Percentiles rank a stretch among this genome's conserved stretches.
Conservation (phyloP, 2,329 filamentous ascomycete genomes). For the Cladosporium sp. region DNA sequence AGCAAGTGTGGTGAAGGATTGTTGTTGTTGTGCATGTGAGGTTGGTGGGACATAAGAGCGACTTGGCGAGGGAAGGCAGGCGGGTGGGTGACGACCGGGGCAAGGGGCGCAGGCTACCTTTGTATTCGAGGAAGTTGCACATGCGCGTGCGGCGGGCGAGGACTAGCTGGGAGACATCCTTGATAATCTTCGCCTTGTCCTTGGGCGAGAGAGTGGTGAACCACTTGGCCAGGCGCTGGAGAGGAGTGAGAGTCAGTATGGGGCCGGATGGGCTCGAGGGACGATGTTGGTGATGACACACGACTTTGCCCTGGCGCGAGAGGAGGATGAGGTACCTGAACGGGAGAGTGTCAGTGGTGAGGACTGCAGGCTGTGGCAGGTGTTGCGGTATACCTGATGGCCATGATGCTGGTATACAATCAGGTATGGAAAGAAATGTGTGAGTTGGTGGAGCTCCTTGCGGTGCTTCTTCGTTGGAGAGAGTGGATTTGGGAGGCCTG, state of each 20-base stretch:
- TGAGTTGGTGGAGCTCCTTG: conserved; percentile 6
- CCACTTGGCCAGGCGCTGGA: conserved; percentile 96
- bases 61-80: conserved; percentile 11
- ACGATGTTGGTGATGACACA: conserved; percentile 49
- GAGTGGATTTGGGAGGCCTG: background rate
- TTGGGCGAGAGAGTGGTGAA: conserved; percentile 96
- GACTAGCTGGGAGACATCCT: conserved; percentile 97
- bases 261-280: conserved; percentile 16
- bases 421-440: conserved; percentile 3
- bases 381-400: conserved; percentile 47
- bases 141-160: conserved; percentile 93
- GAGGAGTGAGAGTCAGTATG: conserved; percentile 13
- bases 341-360: conserved; percentile 14
- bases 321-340: conserved; percentile 92
- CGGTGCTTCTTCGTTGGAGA: too few species aligned
- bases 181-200: conserved; percentile 99
- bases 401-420: conserved; percentile 42
- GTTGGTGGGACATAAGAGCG: conserved; percentile 14
- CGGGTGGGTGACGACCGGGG: conserved; percentile 21
- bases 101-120: conserved; percentile 56
- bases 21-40: conserved; percentile 14
- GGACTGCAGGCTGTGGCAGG: background rate
- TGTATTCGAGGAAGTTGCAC: conserved; percentile 99
- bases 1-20: background rate
- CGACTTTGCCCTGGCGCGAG: conserved; percentile 98